Conservation (phyloP, 1,284 basidiomycete genomes). For the Athelia sp. region DNA sequence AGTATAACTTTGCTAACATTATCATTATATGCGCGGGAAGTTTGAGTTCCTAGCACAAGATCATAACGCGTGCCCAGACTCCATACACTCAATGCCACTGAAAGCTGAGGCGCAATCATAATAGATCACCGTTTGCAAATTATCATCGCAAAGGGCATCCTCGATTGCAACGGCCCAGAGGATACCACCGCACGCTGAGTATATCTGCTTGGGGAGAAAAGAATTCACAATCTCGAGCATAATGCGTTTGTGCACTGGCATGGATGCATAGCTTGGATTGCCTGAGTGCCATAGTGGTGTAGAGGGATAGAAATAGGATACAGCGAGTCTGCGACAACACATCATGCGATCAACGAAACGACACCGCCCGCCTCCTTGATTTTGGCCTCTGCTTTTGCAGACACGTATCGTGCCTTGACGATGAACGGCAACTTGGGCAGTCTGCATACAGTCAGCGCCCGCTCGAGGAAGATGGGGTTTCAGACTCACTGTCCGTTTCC, state of each 20-base stretch:
- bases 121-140: no score
- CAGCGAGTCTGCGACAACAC: constrained; percentile 18
- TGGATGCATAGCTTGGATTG: constrained; percentile 17
- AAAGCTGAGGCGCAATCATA: no score
- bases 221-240: no score
- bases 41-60: no score
- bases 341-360: constrained; percentile 85
- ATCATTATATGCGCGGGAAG: no score
- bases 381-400: constrained; percentile 79
- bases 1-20: no score
- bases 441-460: constrained; percentile 28
- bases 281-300: background rate
- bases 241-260: background rate
- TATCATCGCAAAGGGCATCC: no score
- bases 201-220: no score
- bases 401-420: constrained; percentile 94
- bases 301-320: constrained; percentile 6
- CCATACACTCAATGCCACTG: no score
- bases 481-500: constrained; percentile 75
- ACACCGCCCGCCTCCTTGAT: constrained; percentile 94
- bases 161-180: no score
- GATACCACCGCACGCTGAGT: no score
- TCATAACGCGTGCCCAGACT: no score
- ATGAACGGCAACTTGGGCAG: constrained; percentile 86
- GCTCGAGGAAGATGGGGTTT: constrained; percentile 1